Evolutionary conservation across 345 rosid species (phyloP).

Genomic region (Cochlearia excelsa): DNA sequence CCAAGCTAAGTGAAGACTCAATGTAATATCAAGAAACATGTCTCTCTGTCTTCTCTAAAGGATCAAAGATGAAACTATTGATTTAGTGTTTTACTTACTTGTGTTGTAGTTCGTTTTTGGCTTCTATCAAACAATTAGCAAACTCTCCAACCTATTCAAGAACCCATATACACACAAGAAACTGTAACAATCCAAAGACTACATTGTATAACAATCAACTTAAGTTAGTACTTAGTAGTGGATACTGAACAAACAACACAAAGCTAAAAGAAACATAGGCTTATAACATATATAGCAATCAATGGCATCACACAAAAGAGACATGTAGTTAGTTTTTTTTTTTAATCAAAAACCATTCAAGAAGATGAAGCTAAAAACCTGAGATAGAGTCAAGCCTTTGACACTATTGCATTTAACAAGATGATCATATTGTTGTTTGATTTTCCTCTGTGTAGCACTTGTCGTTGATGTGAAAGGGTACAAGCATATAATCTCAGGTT

Average conservation of each 20-base stretch:
- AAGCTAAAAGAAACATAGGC: not conserved
- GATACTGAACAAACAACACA: not conserved
- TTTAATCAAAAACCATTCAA: not conserved
- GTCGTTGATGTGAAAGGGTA: constrained; percentile 78
- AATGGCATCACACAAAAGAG: not conserved
- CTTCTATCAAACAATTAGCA: constrained; percentile 78
- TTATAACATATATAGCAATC: too few species aligned
- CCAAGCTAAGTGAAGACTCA: constrained; percentile 4
- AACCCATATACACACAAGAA: constrained; percentile 20
- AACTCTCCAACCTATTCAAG: constrained; percentile 65
- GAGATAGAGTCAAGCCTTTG: constrained; percentile 70
- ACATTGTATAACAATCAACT: not conserved
- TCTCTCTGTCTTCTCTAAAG: not conserved
- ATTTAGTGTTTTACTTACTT: constrained; percentile 51
- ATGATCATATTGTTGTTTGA: constrained; percentile 80
- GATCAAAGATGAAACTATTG: not conserved
- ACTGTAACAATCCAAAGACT: constrained; percentile 4
- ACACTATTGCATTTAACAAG: constrained; percentile 65
- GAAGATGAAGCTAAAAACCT: constrained; percentile 42
- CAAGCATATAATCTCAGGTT: constrained; percentile 64
- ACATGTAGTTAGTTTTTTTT: too few species aligned
- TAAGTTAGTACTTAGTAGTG: too few species aligned
- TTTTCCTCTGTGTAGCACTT: constrained; percentile 93
- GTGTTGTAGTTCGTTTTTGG: constrained; percentile 70
- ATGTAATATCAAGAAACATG: constrained; percentile 4